Base-by-base conservation (phyloP, 108 stramenopile species). In the Nitzschia palea region DNA sequence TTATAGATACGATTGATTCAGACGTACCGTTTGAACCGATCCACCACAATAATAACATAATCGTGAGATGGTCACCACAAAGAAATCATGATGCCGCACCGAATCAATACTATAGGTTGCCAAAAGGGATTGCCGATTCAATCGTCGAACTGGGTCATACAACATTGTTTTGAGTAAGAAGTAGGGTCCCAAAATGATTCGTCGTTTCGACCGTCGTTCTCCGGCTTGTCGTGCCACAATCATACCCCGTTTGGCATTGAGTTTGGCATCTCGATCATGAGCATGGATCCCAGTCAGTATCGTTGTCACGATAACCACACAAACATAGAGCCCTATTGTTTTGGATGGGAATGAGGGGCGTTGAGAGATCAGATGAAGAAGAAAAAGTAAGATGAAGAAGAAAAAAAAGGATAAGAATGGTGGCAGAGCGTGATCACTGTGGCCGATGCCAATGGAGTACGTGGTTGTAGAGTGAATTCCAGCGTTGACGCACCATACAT, bases 31-130 rank as follows among this genome's bases (percentile, higher is more conserved):
- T 70, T 85, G 82, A 15, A 67, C 60, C 10, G 80, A 81, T 14
- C 80, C 73, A 27, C 87, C 87, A 43, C 80, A 77, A 65, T 88
- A 88, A 69, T 88, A 88, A 55, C 82, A 85, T 2, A 80, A 54
- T 44, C 87, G 70, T 23, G 78, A 80, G 20, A 85, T 40, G 20
- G 84, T 85, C 2, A 85, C 84, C n/a, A 83, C 44, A 55, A 76
- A 85, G 52, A 88, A 88, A 51, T 85, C 84, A 33, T 72, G 69
- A 36, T 88, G 65, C 53, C 67, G 54, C 1, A 35, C 29, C 0
- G 64, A 58, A 44, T 80, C 72, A 35, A 88, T 78, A 15, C 61
- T 80, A 55, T 78, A 88, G 6, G 80, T 60, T 9, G 67, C 52
- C 20, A 32, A 25, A n/a, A 88, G 20, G 1, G 67, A 65, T 15